Percentiles rank a stretch among this genome's conserved stretches.
Conservation (phyloP, 352 stramenopile genomes). For the Phytophthora podocarpi region DNA sequence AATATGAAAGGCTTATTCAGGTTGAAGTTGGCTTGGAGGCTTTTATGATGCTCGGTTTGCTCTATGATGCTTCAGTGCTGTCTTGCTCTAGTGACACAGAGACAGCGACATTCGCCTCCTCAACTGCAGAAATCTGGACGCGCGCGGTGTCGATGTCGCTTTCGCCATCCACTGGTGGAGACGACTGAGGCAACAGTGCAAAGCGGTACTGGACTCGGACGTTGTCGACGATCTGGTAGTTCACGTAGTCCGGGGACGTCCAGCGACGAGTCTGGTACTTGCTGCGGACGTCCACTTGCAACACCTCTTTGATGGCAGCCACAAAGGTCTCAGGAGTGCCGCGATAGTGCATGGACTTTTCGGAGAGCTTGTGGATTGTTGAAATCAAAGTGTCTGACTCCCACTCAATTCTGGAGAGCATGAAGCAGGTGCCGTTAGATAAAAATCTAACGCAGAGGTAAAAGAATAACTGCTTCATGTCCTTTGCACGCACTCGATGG, state of each 20-base stretch:
- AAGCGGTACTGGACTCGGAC: constrained; percentile 57
- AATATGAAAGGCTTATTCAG: constrained; percentile 1
- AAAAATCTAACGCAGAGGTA: not conserved
- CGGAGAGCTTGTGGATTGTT: constrained; percentile 40
- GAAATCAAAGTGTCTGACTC: constrained; percentile 25
- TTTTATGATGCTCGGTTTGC: too few relatives aligned
- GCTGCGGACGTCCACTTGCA: constrained; percentile 78
- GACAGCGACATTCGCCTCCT: constrained; percentile 9
- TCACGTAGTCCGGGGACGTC: constrained; percentile 39
- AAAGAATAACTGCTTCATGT: not conserved
- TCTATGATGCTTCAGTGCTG: too few relatives aligned
- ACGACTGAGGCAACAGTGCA: constrained; percentile 13
- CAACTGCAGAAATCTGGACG: constrained; percentile 43
- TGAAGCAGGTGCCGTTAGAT: not conserved
- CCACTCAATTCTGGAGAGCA: constrained; percentile 52
- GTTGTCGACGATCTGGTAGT: constrained; percentile 65
- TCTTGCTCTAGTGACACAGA: not conserved
- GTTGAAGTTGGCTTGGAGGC: constrained; percentile 29
- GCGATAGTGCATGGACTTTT: constrained; percentile 53
- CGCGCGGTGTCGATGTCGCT: constrained; percentile 18
- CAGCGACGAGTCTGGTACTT: constrained; percentile 72
- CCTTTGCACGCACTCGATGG: constrained; percentile 38
- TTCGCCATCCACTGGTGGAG: not conserved
- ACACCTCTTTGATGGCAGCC: constrained; percentile 62
- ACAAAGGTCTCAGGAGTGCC: constrained; percentile 35